phyloP scores from a whole-genome alignment of 306 rosid genomes.

The Benincasa hispida region DNA sequence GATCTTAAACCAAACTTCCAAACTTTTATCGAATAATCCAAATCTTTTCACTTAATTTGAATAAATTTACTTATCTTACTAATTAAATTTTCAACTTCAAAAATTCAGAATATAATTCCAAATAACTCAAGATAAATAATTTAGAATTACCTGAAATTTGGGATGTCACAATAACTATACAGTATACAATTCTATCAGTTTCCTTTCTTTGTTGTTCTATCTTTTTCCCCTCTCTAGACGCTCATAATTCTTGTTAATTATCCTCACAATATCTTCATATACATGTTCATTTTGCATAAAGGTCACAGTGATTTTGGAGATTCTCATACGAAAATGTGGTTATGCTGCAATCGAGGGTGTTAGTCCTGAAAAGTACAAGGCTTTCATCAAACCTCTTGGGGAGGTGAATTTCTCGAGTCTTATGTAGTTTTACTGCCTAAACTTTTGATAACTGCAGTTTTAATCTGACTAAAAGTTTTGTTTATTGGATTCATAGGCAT shows the following conservation, averaged over 20 bases:
- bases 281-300: conserved; percentile 9
- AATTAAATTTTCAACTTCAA: too few relatives aligned
- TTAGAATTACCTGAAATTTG: too few relatives aligned
- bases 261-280: not conserved
- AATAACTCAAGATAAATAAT: too few relatives aligned
- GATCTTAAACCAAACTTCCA: too few relatives aligned
- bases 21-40: too few relatives aligned
- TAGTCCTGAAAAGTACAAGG: conserved; percentile 53
- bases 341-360: conserved; percentile 45
- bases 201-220: not conserved
- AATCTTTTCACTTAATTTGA: too few relatives aligned
- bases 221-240: not conserved
- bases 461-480: not conserved
- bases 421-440: not conserved
- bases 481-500: not conserved
- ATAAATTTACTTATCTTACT: too few relatives aligned
- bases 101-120: too few relatives aligned
- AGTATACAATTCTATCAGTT: not conserved
- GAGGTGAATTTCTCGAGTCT: conserved; percentile 39
- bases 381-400: conserved; percentile 44
- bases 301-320: conserved; percentile 71
- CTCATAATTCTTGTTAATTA: not conserved
- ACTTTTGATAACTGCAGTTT: not conserved
- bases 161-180: not conserved
- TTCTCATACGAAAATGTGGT: conserved; percentile 77